Evolutionary conservation across 2,329 filamentous ascomycete species (phyloP), one percentile per base, ranked within the genome.

Genomic region (Sporothrix globosa): DNA sequence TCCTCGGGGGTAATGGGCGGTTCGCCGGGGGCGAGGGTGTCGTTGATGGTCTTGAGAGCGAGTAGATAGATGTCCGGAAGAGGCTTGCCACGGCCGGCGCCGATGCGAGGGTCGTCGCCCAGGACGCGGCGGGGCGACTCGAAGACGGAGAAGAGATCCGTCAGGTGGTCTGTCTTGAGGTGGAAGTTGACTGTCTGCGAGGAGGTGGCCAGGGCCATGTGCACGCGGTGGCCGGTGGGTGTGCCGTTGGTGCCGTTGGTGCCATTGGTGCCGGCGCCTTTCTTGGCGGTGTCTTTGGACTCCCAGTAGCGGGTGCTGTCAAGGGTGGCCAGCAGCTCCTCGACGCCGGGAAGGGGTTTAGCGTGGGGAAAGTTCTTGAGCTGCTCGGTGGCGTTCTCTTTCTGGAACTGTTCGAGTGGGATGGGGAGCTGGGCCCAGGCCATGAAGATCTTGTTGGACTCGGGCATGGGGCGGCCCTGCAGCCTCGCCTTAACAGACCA

Each of bases 401-500:
- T 75, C 53, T 85, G 75, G 81, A 92, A 96, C 77, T 96, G 85
- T 11, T 91, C 89, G 2, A 83, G 79, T 0, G 88, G 79, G 75
- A 97, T 91, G 74, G 94, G 93, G 24, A 98, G 88, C 76, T 95
- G 82, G 0, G 95, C 93, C 94, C 95, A 98, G 67, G 90, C 84
- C 77, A 90, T 86, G 78, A 88, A 87, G 75, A 89, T 82, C 74
- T 80, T 80, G 78, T 82, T 86, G 71, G 86, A 84, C 9, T 80
- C 80, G 24, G 84, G 82, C 17, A 84, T 85, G 2, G 87, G 86
- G 2, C 86, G 85, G 71, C 87, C 87, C 76, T 88, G 86, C 13
- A 98, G 83, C 80, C 93, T 91, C 11, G 96, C 94, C 84, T 98
- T 98, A 82, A 99, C 89, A 72, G 88, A 89, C 96, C 96, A 98